Conservation (phyloP, 2,329 filamentous ascomycete species). For the Colletotrichum eremochloae region DNA sequence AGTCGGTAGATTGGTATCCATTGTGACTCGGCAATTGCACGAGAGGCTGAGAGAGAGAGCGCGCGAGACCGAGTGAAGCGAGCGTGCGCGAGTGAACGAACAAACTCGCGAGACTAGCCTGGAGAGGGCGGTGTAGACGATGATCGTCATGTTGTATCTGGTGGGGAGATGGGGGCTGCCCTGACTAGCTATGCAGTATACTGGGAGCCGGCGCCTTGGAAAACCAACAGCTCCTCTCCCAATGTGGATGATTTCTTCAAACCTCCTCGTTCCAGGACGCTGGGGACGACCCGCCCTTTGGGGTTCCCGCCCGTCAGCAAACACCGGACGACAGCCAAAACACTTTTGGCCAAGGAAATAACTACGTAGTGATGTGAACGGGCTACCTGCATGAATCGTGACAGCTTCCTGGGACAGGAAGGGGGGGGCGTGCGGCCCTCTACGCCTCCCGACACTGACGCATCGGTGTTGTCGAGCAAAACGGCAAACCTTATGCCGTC, state of each 20-base stretch:
- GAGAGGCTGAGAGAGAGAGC: neutral
- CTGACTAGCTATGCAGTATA: neutral
- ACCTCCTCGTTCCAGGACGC: slow-evolving; percentile 22
- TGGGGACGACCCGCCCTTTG: neutral
- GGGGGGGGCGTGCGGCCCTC: neutral
- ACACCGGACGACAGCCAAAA: neutral
- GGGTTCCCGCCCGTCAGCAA: neutral
- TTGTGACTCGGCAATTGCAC: slow-evolving; percentile 5
- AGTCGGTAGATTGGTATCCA: neutral
- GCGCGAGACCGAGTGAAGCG: neutral
- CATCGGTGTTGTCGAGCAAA: neutral
- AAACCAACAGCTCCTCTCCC: slow-evolving; percentile 13
- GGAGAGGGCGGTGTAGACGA: neutral
- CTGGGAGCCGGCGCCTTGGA: slow-evolving; percentile 6
- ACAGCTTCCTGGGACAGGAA: slow-evolving; percentile 2
- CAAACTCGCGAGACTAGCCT: neutral
- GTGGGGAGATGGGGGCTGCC: neutral
- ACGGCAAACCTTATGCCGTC: neutral
- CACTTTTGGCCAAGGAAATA: neutral
- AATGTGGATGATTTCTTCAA: slow-evolving; percentile 28
- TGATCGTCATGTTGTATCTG: neutral
- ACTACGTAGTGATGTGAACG: neutral
- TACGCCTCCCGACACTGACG: neutral
- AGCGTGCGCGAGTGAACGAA: neutral
- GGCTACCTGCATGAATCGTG: slow-evolving; percentile 25